Evolutionary conservation across 2,329 filamentous ascomycete genomes (phyloP), one percentile per base, ranked within the genome.

Genomic region (Penicillium aurantiogriseum): DNA sequence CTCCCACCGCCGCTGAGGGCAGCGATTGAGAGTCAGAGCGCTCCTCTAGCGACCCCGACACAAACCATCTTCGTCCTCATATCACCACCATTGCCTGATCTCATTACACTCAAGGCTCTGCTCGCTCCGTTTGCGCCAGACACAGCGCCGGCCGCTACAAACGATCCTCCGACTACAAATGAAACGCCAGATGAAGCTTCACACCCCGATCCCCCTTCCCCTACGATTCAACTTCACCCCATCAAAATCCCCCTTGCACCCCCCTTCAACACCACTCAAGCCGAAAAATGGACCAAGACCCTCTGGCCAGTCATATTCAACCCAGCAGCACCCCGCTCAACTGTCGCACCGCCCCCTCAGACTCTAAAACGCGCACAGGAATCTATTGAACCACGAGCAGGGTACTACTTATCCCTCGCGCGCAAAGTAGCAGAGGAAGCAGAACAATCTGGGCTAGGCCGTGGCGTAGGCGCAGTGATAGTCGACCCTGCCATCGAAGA

Each of bases 231-330:
- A 11, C 60, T 77, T n/a, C 60, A 71, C 55, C 64, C 69, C 5
- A 71, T 70, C 10, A 64, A 61, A n/a, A 71, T 80, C 43, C 76
- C 77, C 0, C 66, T 76, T 68, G 75, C 33, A 11, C 75, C 78
- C 2, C 77, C 78, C 4, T 65, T 76, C 45, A 76, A 69, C 33
- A 43, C 62, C 2, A 57, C 63, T n/a, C 76, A 79, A 67, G 75
- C 78, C n/a, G 67, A 74, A 25, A 63, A 66, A 54, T 79, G 77
- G 77, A 71, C 73, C 9, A 69, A 70, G 23, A 72, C 61, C 13
- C 65, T 76, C 43, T 80, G 78, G 78, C 77, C 77, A 0, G 73
- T 76, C 33, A 67, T 70, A 11, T 80, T 71, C 67, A 80, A 80
- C 61, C 75, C 77, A 21, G 74, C 78, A 5, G 73, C 77, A 8